Base-by-base conservation (phyloP, 1,139 yeast species). In the Arxiozyma telluris region DNA sequence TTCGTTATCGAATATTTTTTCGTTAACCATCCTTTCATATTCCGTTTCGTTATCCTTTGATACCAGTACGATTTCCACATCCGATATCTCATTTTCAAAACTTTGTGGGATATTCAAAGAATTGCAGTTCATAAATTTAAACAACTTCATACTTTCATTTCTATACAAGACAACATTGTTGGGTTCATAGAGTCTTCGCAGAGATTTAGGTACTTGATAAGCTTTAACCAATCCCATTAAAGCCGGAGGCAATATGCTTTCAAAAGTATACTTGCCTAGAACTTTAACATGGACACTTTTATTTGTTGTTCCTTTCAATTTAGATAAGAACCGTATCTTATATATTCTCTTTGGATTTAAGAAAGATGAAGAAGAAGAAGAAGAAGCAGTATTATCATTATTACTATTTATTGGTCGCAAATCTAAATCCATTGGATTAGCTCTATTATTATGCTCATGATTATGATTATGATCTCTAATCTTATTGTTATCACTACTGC, bases 91-190 rank as follows among this genome's bases (percentile, higher is more conserved):
- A 51, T 55, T 53, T 23, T 57, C 62, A 47, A 55, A 57, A 8
- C 53, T 46, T 43, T 59, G 62, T 12, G 66, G 59, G 5, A 67
- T 59, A 38, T 59, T 61, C 22, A 68, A 53, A n/a, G 69, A 65
- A 47, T 66, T 61, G 50, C 70, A 67, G 18, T 63, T 64, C 69
- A 67, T 66, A 50, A 68, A 68, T 27, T 59, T 59, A n/a, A 66
- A 55, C 22, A 68, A 50, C 49, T 65, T 66, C 23, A 43, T 38
- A 7, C 64, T 60, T 42, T 60, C 61, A 47, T 65, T 61, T 58
- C 69, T 58, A 56, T 64, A 67, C 8, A 65, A 20, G 3, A 61
- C 49, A 30, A 66, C 63, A 48, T 62, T 60, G 1, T 60, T 65
- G 1, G 52, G 50, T 8, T 50, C 54, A 51, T 68, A 67, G 11